Conservation (phyloP, 2,329 filamentous ascomycete genomes). For the Botrytis medusae region DNA sequence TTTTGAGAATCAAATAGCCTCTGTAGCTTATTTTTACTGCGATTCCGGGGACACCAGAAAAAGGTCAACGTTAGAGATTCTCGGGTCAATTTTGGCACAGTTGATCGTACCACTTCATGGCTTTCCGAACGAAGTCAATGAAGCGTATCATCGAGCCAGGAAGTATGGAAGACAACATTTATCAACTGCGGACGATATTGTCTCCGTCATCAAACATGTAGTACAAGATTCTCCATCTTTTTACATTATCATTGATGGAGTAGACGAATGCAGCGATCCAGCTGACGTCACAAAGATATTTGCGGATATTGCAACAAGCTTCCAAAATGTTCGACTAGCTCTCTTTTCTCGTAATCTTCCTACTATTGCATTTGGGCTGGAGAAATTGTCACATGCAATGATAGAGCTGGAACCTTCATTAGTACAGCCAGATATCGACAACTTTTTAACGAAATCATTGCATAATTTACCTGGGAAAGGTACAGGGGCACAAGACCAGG, state of each 20-base stretch:
- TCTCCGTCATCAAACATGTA: not conserved
- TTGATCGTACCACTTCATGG: not conserved
- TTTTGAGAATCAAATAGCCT: not conserved
- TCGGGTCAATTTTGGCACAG: slow-evolving; percentile 18
- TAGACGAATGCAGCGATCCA: slow-evolving; percentile 19
- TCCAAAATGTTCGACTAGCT: not conserved
- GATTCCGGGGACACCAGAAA: slow-evolving; percentile 8
- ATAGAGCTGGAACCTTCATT: slow-evolving; percentile 9
- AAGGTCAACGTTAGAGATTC: slow-evolving; percentile 6
- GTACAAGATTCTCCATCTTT: not conserved
- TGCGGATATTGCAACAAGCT: not conserved
- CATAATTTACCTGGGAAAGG: slow-evolving; percentile 1
- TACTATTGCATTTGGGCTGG: not conserved
- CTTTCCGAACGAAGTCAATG: not conserved
- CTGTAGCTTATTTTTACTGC: slow-evolving; percentile 17
- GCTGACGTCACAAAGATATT: not conserved
- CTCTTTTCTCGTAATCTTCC: slow-evolving; percentile 16
- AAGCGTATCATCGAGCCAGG: slow-evolving; percentile 9
- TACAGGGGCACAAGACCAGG: slow-evolving; percentile 3
- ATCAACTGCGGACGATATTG: slow-evolving; percentile 5
- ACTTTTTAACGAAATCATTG: slow-evolving; percentile 8
- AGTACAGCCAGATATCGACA: slow-evolving; percentile 18
- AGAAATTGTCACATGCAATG: not conserved
- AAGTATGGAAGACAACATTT: slow-evolving; percentile 21
- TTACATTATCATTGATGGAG: slow-evolving; percentile 17